phyloP scores from a whole-genome alignment of 2,329 filamentous ascomycete species.

The Ilyonectria sp. region DNA sequence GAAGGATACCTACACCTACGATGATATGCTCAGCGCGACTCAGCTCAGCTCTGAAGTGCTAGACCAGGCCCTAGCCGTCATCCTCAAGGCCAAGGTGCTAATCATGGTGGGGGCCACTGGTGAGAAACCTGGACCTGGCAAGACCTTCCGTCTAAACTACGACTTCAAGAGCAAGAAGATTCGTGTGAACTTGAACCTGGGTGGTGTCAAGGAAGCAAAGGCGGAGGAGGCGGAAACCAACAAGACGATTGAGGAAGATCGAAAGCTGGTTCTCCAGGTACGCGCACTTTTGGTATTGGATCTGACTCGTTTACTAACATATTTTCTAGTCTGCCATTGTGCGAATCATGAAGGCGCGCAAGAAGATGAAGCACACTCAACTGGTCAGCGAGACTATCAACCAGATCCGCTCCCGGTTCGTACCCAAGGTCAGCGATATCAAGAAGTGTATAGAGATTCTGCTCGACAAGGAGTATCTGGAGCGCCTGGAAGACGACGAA shows the following conservation, averaged over 20 bases:
- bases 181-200: slow-evolving; percentile 95
- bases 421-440: slow-evolving; percentile 94
- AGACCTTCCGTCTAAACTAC: slow-evolving; percentile 88
- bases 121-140: slow-evolving; percentile 83
- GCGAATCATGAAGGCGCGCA: slow-evolving; percentile 99
- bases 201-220: slow-evolving; percentile 95
- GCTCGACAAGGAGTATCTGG: slow-evolving; percentile 98
- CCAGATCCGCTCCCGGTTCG: slow-evolving; percentile 93
- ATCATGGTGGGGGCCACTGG: slow-evolving; percentile 76
- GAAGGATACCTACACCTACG: slow-evolving; percentile 85
- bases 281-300: slow-evolving; percentile 50
- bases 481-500: slow-evolving; percentile 94
- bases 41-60: slow-evolving; percentile 85
- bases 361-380: slow-evolving; percentile 98
- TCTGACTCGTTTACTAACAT: slow-evolving; percentile 44
- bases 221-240: slow-evolving; percentile 97
- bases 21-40: slow-evolving; percentile 88
- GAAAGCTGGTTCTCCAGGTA: slow-evolving; percentile 97
- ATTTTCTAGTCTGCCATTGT: slow-evolving; percentile 89
- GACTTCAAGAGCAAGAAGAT: slow-evolving; percentile 99
- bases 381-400: slow-evolving; percentile 96
- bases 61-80: slow-evolving; percentile 87
- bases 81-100: slow-evolving; percentile 94
- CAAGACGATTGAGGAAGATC: slow-evolving; percentile 99
- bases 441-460: slow-evolving; percentile 99